A percentile compares a stretch with the other conserved stretches of the same genome.
Evolutionary conservation across 305 asterid genomes (phyloP).

Genomic region (Plantago lanceolata): DNA sequence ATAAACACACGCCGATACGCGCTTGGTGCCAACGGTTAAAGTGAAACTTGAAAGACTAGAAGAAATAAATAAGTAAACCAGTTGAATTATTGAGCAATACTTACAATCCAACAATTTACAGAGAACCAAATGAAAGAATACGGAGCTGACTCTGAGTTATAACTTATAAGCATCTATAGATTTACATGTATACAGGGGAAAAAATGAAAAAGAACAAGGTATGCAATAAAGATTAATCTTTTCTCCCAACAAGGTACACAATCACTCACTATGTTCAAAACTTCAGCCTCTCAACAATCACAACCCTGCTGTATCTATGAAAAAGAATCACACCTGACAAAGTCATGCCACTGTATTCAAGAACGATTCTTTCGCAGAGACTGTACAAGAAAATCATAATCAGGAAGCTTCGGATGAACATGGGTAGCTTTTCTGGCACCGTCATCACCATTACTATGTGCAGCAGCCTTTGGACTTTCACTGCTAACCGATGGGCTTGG

Average conservation of each 20-base stretch:
- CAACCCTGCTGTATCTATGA: constrained; percentile 7
- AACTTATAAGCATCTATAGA: not conserved
- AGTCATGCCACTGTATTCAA: constrained; percentile 25
- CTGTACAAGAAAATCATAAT: constrained; percentile 60
- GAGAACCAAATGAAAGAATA: not conserved
- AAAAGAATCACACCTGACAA: constrained; percentile 16
- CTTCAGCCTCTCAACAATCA: constrained; percentile 16
- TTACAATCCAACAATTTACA: not conserved
- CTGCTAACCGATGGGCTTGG: constrained; percentile 18
- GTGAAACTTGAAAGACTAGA: too few species aligned
- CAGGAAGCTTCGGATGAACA: constrained; percentile 98
- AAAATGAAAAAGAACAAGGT: not conserved
- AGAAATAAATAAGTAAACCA: too few species aligned
- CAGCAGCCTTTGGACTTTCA: constrained; percentile 34
- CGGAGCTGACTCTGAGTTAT: not conserved
- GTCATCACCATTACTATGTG: constrained; percentile 36
- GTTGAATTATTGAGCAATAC: not conserved
- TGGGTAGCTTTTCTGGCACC: constrained; percentile 59
- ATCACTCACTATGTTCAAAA: not conserved
- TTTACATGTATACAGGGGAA: not conserved
- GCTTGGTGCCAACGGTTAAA: too few species aligned
- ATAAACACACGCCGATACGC: too few species aligned
- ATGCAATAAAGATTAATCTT: not conserved
- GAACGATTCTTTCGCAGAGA: constrained; percentile 49
- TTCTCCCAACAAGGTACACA: not conserved